phyloP scores from a whole-genome alignment of 257 asterid species.

The Mitragyna speciosa region DNA sequence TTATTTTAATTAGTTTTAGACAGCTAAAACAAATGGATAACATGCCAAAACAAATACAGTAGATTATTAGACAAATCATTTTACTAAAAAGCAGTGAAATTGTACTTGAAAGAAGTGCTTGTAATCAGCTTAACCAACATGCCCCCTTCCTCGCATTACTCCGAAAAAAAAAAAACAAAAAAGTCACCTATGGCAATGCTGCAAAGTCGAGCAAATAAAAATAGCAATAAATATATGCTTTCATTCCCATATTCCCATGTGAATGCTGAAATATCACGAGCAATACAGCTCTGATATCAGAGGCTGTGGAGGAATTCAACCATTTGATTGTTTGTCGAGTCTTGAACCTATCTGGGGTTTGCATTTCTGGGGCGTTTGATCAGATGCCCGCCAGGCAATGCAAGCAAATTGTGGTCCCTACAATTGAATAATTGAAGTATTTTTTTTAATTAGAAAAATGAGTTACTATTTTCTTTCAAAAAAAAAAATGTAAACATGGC shows the following conservation, averaged over 20 bases:
- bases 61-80: conserved; percentile 1
- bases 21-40: not conserved
- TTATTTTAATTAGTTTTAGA: too few relatives aligned
- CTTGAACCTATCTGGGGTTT: not conserved
- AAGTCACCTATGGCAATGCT: not conserved
- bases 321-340: not conserved
- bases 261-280: conserved; percentile 6
- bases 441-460: too few relatives aligned
- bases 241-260: conserved; percentile 12
- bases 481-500: too few relatives aligned
- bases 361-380: not conserved
- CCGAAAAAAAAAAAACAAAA: not conserved
- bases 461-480: too few relatives aligned
- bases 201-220: not conserved
- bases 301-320: not conserved
- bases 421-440: not conserved
- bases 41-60: not conserved
- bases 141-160: conserved; percentile 1
- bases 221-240: not conserved
- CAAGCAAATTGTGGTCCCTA: not conserved
- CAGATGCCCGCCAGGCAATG: not conserved
- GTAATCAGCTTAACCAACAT: not conserved
- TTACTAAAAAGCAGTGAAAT: not conserved
- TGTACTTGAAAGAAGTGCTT: conserved; percentile 3
- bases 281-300: conserved; percentile 13